Evolutionary conservation across 768 basidiomycete species (phyloP).

Genomic region (Leccinum disarticulatum): DNA sequence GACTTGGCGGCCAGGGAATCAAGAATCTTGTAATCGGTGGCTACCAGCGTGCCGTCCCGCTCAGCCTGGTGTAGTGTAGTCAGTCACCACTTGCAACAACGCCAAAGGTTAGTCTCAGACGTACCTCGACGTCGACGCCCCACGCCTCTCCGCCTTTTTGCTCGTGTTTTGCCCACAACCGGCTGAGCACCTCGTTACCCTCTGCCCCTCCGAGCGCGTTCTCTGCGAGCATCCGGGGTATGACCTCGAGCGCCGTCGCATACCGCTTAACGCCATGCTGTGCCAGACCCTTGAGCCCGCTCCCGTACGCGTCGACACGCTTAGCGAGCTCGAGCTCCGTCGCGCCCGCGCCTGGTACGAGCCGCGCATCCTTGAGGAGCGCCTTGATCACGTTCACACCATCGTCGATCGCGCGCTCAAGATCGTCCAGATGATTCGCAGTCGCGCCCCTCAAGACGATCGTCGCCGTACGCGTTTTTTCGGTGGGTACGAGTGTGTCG

Average conservation of each 20-base stretch:
- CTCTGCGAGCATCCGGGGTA: conserved; percentile 91
- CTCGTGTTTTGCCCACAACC: conserved; percentile 89
- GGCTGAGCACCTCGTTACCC: conserved; percentile 88
- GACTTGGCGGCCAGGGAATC: conserved; percentile 89
- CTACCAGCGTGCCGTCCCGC: conserved; percentile 70
- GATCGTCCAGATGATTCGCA: conserved; percentile 89
- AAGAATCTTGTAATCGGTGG: conserved; percentile 65
- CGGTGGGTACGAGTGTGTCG: conserved; percentile 43
- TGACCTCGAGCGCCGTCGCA: conserved; percentile 85
- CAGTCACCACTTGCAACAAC: neutral
- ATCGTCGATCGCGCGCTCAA: conserved; percentile 95
- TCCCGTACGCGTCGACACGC: conserved; percentile 83
- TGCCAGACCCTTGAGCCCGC: conserved; percentile 82
- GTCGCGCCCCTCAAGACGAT: conserved; percentile 96
- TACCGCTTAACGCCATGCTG: conserved; percentile 94
- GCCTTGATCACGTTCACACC: conserved; percentile 96
- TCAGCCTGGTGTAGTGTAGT: conserved; percentile 53
- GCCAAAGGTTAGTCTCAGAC: neutral
- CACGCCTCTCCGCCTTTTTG: conserved; percentile 67
- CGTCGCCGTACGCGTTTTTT: conserved; percentile 87
- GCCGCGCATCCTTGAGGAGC: conserved; percentile 82
- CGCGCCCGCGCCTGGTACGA: conserved; percentile 94
- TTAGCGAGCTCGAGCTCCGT: conserved; percentile 90
- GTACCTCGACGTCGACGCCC: conserved; percentile 90
- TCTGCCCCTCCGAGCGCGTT: conserved; percentile 91